phyloP scores from a whole-genome alignment of 345 rosid species.

The Aquilaria yunnanensis region DNA sequence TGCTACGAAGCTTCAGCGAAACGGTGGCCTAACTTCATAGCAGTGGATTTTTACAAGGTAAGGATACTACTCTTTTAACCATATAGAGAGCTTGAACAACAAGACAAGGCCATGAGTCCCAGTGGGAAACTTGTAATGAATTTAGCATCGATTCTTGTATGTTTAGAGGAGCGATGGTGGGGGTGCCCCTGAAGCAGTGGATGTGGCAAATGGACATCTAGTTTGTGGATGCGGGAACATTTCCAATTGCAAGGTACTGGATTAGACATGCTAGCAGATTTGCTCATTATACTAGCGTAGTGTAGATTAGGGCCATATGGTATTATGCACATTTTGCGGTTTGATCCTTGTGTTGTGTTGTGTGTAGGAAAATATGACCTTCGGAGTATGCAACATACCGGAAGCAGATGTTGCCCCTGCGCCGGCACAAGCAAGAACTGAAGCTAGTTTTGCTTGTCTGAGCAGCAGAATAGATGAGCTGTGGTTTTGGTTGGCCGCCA shows the following conservation, averaged over 20 bases:
- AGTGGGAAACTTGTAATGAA: not conserved
- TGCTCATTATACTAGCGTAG: not conserved
- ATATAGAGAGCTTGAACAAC: not conserved
- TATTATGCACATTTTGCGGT: not conserved
- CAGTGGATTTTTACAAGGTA: conserved; percentile 91
- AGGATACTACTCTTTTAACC: not conserved
- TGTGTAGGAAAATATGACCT: conserved; percentile 44
- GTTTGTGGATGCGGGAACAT: conserved; percentile 67
- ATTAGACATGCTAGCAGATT: not conserved
- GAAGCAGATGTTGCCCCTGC: conserved; percentile 19
- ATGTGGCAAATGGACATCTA: conserved; percentile 66
- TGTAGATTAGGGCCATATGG: not conserved
- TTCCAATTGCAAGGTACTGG: conserved; percentile 55
- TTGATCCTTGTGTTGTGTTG: not conserved
- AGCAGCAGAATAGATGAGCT: conserved; percentile 9
- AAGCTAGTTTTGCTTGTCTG: conserved; percentile 27
- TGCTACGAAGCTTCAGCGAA: conserved; percentile 61
- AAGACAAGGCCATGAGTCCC: too few species aligned
- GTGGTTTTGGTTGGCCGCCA: conserved; percentile 15
- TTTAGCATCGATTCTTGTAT: not conserved
- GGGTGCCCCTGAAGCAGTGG: conserved; percentile 72
- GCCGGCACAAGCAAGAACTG: conserved; percentile 9
- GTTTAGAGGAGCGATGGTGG: conserved; percentile 82
- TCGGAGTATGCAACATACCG: conserved; percentile 32
- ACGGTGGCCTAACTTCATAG: conserved; percentile 93